Base-by-base conservation (phyloP, 441 rosid species). In the Kokia cookei region DNA sequence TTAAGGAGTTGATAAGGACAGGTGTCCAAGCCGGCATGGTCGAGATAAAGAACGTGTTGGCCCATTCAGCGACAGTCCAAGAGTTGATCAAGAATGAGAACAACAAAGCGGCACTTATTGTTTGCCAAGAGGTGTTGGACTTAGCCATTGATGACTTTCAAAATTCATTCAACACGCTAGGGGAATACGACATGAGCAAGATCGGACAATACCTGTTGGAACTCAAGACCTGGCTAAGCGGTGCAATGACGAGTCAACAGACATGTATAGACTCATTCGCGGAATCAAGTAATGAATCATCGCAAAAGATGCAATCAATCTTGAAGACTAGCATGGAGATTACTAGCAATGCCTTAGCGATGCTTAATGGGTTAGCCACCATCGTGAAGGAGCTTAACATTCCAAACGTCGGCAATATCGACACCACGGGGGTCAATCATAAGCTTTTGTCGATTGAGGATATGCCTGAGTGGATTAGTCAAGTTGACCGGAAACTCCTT, bases 201-300 rank as follows among this genome's bases (percentile, higher is more conserved):
- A 5, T 83, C 0, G 85, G 82, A 15, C 45, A 69, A 53, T 92
- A 76, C 69, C 60, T 85, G 3, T 86, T 84, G 17, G 83, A 90
- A 71, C 85, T 94, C 51, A 80, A 82, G 67, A 77, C 86, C 57
- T 92, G 96, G 97, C 87, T 92, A 3, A 90, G 96, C 37, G 97
- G 93, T 22, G 83, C 97, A 13, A 67, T 87, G 10, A 91, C 96
- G 0, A 89, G 84, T 79, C 91, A 92, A 70, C 85, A 89, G 40
- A 92, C 90, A 1, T 94, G 98, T 74, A 32, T 90, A 15, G 94
- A 92, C 7, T 85, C 87, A 3, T 92, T 94, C 45, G 77, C 73
- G 12, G 88, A 92, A 75, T 83, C 87, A 5, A 88, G 89, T 1
- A 85, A 88, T 0, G 59, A 63, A 2, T 86, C 90, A 0, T 83